Base-by-base conservation (phyloP, 306 rosid species). In the Aeschynomene evenia region DNA sequence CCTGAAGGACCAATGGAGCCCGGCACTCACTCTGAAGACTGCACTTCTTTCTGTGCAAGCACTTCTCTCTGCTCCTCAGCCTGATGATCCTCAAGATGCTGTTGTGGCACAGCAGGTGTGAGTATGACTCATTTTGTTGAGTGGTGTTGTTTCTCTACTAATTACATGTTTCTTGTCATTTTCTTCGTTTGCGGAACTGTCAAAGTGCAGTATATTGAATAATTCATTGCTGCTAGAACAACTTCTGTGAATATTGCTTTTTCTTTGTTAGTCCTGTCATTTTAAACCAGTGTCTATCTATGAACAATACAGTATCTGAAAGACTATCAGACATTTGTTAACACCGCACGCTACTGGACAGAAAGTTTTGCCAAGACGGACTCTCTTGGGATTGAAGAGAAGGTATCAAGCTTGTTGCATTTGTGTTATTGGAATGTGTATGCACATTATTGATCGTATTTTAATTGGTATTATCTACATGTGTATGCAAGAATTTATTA, bases 41-140 rank as follows among this genome's bases (percentile, higher is more conserved):
- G 99, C 99, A n/a, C 95, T 94, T 50, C 97, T 94, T 56, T 94
- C 99, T 53, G 89, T 94, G 60, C 97, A 94, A 83, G 99, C 99
- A 14, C 83, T 94, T 63, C 97, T 94, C 55, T 94, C 99, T 76
- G 92, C 99, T 46, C 99, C 99, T 68, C 87, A 85, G 75, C 96
- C 99, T 7, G 99, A 91, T 87, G 97, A 94, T 86, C 99, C 99
- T 84, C 99, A 94, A 83, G 99, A 94, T 84, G 99, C 99, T 24
- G 97, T 94, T 66, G 99, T 94, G 63, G 99, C 99, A 43, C 81
- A 91, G 56, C 99, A 94, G 96, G 99, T 94, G 21, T 74, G 37
- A 15, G 99, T 94, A 23, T 74, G 37, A 15, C 42, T 52, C 8
- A n/a, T 67, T 70, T 66, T 48, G 23, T 29, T 22, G 43, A 40